phyloP scores from a whole-genome alignment of 805 yeast genomes.

The Candida adriatica region DNA sequence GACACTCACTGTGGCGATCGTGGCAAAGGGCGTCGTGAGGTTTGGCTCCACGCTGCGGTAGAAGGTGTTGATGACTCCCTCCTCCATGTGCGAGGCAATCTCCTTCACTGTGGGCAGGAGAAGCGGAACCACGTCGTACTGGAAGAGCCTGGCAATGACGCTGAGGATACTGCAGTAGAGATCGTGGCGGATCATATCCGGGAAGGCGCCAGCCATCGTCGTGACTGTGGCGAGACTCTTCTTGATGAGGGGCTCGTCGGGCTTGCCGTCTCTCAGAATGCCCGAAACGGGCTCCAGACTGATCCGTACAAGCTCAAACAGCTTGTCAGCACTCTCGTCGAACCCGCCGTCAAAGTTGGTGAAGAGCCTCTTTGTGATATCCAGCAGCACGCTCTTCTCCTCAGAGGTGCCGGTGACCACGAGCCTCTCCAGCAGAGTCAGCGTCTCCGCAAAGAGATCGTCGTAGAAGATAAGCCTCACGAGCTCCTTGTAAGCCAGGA shows the following conservation, averaged over 20 bases:
- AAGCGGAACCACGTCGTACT: slow-evolving; percentile 34
- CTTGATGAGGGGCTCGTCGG: slow-evolving; percentile 36
- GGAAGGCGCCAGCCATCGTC: slow-evolving; percentile 59
- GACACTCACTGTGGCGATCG: slow-evolving; percentile 36
- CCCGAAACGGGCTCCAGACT: slow-evolving; percentile 56
- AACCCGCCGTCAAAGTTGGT: slow-evolving; percentile 39
- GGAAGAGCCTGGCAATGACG: slow-evolving; percentile 33
- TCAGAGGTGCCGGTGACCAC: slow-evolving; percentile 44
- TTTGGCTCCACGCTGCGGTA: slow-evolving; percentile 29
- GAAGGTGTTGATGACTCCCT: slow-evolving; percentile 27
- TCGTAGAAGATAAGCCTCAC: slow-evolving; percentile 57
- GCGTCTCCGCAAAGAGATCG: slow-evolving; percentile 63
- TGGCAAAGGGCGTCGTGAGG: slow-evolving; percentile 18
- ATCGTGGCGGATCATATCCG: slow-evolving; percentile 63
- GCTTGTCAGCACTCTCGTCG: slow-evolving; percentile 59
- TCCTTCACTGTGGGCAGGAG: slow-evolving; percentile 45
- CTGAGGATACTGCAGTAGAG: slow-evolving; percentile 63
- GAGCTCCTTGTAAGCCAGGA: slow-evolving; percentile 51
- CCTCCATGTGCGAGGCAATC: slow-evolving; percentile 28
- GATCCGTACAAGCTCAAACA: slow-evolving; percentile 75
- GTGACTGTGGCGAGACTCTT: slow-evolving; percentile 45
- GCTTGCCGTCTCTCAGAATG: slow-evolving; percentile 46
- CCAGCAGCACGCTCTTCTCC: slow-evolving; percentile 42
- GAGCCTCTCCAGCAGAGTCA: slow-evolving; percentile 70
- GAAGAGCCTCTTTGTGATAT: slow-evolving; percentile 54